Conservation (phyloP, 2,329 filamentous ascomycete species). For the Cercospora beticola region DNA sequence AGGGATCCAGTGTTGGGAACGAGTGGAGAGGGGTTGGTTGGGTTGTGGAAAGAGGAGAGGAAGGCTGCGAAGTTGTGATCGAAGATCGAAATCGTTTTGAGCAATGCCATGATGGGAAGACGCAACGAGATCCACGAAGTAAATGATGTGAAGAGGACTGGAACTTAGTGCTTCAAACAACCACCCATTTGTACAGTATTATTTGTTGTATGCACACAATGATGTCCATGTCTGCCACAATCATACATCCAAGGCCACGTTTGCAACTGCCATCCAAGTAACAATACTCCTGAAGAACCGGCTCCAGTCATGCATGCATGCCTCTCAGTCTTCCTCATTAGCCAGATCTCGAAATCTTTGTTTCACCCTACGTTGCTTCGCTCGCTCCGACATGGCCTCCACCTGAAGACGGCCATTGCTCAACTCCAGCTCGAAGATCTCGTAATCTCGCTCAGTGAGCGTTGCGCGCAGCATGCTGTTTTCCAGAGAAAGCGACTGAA, state of each 20-base stretch:
- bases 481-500: neutral
- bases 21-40: slow-evolving; percentile 40
- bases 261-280: neutral
- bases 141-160: neutral
- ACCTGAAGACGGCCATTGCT: neutral
- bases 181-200: slow-evolving; percentile 12
- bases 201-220: neutral
- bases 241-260: neutral
- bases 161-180: neutral
- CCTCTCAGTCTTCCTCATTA: neutral
- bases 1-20: slow-evolving; percentile 52
- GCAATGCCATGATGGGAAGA: neutral
- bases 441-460: neutral
- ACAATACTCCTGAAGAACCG: neutral
- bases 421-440: neutral
- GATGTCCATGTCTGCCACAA: neutral
- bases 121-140: neutral
- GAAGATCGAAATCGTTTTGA: neutral
- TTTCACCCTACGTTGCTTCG: neutral
- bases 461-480: neutral
- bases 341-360: neutral
- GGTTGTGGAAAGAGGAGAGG: slow-evolving; percentile 32
- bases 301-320: neutral
- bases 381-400: neutral
- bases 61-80: neutral